Conservation (phyloP, 495 filamentous ascomycete genomes). For the Tuber magnatum region DNA sequence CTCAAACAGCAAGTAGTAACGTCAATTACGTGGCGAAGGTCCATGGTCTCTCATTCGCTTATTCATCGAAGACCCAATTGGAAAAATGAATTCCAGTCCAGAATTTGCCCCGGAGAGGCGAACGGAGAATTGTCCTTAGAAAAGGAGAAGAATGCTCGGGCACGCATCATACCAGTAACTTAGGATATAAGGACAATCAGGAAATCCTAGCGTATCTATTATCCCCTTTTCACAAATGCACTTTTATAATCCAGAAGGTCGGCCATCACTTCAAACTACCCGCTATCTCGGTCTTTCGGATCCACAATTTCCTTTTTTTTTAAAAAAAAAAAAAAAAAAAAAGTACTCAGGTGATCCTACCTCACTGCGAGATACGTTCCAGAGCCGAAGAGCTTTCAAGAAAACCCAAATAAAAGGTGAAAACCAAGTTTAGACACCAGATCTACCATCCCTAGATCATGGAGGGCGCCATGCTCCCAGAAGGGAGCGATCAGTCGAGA, state of each 20-base stretch:
- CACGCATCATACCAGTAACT: neutral
- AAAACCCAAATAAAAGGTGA: neutral
- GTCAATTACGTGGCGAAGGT: neutral
- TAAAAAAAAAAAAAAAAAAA: neutral
- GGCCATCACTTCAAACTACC: neutral
- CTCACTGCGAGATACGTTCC: neutral
- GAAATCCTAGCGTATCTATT: neutral
- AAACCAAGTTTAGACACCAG: too few species aligned
- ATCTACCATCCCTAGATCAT: neutral
- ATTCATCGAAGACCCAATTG: neutral
- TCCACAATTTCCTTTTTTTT: neutral
- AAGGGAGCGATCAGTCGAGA: neutral
- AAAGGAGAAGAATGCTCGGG: neutral
- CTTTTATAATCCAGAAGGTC: neutral
- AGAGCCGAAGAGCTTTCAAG: neutral
- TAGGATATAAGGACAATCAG: neutral
- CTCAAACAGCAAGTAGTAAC: neutral
- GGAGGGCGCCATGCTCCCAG: neutral
- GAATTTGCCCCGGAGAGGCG: neutral
- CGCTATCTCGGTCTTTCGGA: neutral
- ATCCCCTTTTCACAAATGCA: neutral
- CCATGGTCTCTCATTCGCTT: neutral
- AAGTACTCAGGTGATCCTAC: neutral
- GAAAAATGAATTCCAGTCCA: neutral
- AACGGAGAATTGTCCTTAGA: neutral